Percentiles rank a stretch among this genome's conserved stretches.
phyloP scores from a whole-genome alignment of 306 rosid genomes.

The Dalbergia cochinchinensis region DNA sequence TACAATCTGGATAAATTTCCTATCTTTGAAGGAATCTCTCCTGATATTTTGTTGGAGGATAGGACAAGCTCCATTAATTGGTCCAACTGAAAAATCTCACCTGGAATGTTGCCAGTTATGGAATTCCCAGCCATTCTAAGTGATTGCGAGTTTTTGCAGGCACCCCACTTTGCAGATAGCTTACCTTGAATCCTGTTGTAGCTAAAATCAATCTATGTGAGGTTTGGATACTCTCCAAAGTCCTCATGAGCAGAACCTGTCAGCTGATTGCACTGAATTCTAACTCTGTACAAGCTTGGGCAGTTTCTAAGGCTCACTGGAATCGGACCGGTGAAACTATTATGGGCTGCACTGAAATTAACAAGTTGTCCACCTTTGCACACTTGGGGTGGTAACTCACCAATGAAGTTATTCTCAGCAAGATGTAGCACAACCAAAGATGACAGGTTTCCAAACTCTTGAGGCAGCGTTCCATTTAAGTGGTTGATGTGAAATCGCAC shows the following conservation, averaged over 20 bases:
- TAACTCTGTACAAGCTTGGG: constrained; percentile 52
- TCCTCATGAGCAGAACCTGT: constrained; percentile 54
- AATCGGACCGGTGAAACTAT: constrained; percentile 63
- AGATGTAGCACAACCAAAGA: constrained; percentile 58
- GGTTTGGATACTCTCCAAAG: constrained; percentile 69
- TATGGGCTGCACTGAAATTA: constrained; percentile 58
- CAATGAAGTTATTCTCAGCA: constrained; percentile 63
- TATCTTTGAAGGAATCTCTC: constrained; percentile 55
- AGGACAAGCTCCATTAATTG: constrained; percentile 51
- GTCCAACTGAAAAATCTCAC: constrained; percentile 50
- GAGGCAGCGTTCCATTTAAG: constrained; percentile 60
- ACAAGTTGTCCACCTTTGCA: constrained; percentile 60
- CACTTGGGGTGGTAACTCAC: constrained; percentile 63
- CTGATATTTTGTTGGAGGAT: constrained; percentile 58
- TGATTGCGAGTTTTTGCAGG: constrained; percentile 49
- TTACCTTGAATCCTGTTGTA: constrained; percentile 53
- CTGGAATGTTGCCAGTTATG: constrained; percentile 55
- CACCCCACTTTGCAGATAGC: constrained; percentile 60
- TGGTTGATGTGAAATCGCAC: constrained; percentile 46
- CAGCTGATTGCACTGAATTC: constrained; percentile 55
- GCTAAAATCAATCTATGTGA: constrained; percentile 65
- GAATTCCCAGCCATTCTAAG: constrained; percentile 55
- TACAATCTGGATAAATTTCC: constrained; percentile 49
- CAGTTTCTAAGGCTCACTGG: constrained; percentile 62
- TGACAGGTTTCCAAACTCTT: constrained; percentile 59